phyloP scores from a whole-genome alignment of 305 asterid genomes.

The Rubia occidens region DNA sequence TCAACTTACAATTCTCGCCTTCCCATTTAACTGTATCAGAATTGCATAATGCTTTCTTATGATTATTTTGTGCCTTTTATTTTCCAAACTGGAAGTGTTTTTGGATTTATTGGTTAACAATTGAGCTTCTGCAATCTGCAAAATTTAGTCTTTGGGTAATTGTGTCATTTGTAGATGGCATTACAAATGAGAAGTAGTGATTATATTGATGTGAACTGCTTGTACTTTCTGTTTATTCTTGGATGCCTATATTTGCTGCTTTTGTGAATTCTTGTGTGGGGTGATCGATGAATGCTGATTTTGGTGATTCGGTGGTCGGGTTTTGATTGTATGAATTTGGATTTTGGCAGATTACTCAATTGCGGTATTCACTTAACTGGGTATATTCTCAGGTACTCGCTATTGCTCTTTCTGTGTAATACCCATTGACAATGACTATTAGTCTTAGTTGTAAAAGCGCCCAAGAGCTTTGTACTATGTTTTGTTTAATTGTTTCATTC shows the following conservation, averaged over 20 bases:
- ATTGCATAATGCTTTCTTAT: neutral
- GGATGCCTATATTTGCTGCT: neutral
- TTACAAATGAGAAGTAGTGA: neutral
- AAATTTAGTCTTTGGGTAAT: neutral
- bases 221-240: neutral
- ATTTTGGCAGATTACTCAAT: constrained; percentile 52
- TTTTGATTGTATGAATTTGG: constrained; percentile 1
- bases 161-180: neutral
- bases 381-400: constrained; percentile 56
- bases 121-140: neutral
- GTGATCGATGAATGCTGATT: neutral
- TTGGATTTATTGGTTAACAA: neutral
- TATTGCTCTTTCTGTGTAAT: constrained; percentile 5
- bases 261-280: neutral
- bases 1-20: neutral
- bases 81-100: neutral
- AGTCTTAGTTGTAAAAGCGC: neutral
- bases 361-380: constrained; percentile 60
- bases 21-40: neutral
- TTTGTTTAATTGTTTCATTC: neutral
- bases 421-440: neutral
- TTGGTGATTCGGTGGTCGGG: constrained; percentile 3
- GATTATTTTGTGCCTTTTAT: neutral
- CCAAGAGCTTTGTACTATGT: neutral
- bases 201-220: neutral